Evolutionary conservation across 306 rosid species (phyloP), one percentile per base, ranked within the genome.

Genomic region (Dryas drummondii): DNA sequence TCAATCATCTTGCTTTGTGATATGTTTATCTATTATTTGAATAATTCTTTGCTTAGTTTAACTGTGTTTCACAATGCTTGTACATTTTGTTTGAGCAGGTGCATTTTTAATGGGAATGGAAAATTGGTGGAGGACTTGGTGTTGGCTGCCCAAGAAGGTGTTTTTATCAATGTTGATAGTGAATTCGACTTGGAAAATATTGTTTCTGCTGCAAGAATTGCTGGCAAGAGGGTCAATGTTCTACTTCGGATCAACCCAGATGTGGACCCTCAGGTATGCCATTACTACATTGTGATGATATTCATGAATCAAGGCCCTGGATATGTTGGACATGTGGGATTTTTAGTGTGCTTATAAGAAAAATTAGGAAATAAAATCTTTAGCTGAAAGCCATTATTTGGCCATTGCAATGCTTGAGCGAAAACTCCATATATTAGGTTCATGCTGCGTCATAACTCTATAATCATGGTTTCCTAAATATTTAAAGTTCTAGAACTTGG

Each of bases 151-250:
- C 80, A 90, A 77, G 90, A 76, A 73, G 96, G 93, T 49, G 97
- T 94, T 32, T 92, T 94, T 78, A 77, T 94, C 79, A 94, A 94
- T 77, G 84, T 94, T 52, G 99, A 92, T 72, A 94, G 97, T 63
- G 99, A 94, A 54, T 90, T 94, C 76, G 99, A 94, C 82, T 78
- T 94, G 84, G 99, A 94, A 55, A 92, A 94, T 76, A 90, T 94
- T 72, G 88, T 87, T 11, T 86, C 87, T 5, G 97, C 97, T 68
- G 92, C 97, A 10, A 86, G 89, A 73, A 85, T 88, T 49, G 84
- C 96, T 73, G 88, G 91, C 49, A 90, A 87, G 87, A 88, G 82
- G 80, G 93, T 87, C 45, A 88, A 87, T 80, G 93, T 94, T 27
- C 86, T 92, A 15, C 97, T 94, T 76, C 87, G 97, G 74, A 90